phyloP scores from a whole-genome alignment of 805 yeast species.

The Dipodascus geniculatus region DNA sequence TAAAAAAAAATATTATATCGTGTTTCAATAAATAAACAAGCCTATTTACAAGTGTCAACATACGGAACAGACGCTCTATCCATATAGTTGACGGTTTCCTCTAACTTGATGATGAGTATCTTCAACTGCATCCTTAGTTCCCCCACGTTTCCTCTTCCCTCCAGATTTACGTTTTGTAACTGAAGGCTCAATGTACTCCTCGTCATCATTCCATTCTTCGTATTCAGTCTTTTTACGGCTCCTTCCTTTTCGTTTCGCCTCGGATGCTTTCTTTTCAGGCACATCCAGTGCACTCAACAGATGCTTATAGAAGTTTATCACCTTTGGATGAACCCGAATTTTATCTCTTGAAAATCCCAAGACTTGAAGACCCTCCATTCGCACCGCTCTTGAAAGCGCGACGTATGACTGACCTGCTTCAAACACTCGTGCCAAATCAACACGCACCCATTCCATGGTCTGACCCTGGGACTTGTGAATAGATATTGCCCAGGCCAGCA shows the following conservation, averaged over 20 bases:
- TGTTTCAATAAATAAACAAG: background rate
- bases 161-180: background rate
- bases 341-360: conserved; percentile 52
- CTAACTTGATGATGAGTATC: too few relatives aligned
- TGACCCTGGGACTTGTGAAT: conserved; percentile 96
- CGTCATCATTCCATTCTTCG: conserved; percentile 1
- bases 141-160: background rate
- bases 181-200: conserved; percentile 3
- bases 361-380: conserved; percentile 74
- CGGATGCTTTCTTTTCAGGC: conserved; percentile 12
- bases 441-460: conserved; percentile 63
- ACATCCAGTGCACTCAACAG: conserved; percentile 26
- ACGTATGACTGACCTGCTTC: conserved; percentile 96
- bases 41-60: too few relatives aligned
- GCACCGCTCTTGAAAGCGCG: conserved; percentile 82
- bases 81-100: background rate
- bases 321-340: conserved; percentile 62
- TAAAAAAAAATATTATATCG: background rate
- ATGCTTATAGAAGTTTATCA: conserved; percentile 49
- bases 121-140: background rate
- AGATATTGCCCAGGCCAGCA: conserved; percentile 93
- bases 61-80: too few relatives aligned
- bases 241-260: conserved; percentile 6
- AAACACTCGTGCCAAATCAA: conserved; percentile 64
- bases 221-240: conserved; percentile 3